Evolutionary conservation across 306 rosid species (phyloP).

Genomic region (Myrica gale): DNA sequence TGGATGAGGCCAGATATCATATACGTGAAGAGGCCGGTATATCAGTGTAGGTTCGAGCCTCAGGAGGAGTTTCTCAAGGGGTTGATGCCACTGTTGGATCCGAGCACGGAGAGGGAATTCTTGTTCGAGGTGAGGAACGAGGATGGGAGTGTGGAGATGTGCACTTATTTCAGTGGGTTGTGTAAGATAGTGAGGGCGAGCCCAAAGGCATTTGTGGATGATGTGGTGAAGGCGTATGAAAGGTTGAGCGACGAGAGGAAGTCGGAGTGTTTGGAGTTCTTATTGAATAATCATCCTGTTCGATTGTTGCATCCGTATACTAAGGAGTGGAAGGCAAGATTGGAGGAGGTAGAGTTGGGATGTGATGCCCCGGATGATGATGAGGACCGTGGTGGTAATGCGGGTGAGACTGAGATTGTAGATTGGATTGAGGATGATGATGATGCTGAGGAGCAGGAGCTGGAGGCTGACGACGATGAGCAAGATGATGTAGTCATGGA

Average conservation of each 20-base stretch:
- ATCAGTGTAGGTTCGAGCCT: constrained; percentile 85
- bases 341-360: constrained; percentile 92
- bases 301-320: constrained; percentile 83
- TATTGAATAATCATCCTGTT: constrained; percentile 72
- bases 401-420: constrained; percentile 48
- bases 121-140: constrained; percentile 62
- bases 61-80: constrained; percentile 60
- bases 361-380: constrained; percentile 94
- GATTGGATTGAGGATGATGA: constrained; percentile 81
- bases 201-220: constrained; percentile 91
- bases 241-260: constrained; percentile 78
- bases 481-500: constrained; percentile 40
- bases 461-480: constrained; percentile 19
- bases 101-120: constrained; percentile 59
- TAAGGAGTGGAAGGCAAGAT: constrained; percentile 90
- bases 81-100: constrained; percentile 73
- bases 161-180: constrained; percentile 80
- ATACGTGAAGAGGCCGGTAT: constrained; percentile 85
- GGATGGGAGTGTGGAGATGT: constrained; percentile 63
- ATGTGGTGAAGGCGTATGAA: constrained; percentile 77
- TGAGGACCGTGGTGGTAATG: constrained; percentile 33
- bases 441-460: constrained; percentile 19
- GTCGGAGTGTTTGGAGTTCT: constrained; percentile 75
- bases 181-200: constrained; percentile 75
- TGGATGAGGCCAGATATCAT: constrained; percentile 92